These are phyloP conservation scores for Jaapia argillacea DNA, from an alignment of 768 basidiomycete genomes.

Conservation along the genomic window DNA sequence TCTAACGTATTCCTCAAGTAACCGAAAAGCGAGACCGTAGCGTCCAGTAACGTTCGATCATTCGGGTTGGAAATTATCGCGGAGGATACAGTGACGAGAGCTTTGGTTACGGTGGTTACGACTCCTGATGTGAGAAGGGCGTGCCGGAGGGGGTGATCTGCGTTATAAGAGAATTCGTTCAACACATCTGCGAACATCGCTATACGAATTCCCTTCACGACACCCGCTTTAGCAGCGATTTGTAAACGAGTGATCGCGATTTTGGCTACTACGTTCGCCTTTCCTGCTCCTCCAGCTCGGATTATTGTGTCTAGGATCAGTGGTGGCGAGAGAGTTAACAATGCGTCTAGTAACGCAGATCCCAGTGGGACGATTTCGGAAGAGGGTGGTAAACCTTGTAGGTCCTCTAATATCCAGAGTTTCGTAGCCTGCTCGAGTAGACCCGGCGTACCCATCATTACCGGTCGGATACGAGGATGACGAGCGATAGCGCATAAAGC, in stretches of 20 bases:
- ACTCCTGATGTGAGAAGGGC: constrained; percentile 21
- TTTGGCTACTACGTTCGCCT: constrained; percentile 18
- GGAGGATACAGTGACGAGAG: constrained; percentile 18
- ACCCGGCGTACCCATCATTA: constrained; percentile 21
- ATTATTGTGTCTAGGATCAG: constrained; percentile 20
- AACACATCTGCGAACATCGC: constrained; percentile 22
- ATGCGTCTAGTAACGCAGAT: constrained; percentile 21
- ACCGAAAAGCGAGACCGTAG: constrained; percentile 19
- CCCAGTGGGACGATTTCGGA: constrained; percentile 16
- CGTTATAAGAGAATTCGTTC: constrained; percentile 18
- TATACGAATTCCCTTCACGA: constrained; percentile 10
- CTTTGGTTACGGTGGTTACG: constrained; percentile 20
- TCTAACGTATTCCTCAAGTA: constrained; percentile 25
- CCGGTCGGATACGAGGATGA: constrained; percentile 17
- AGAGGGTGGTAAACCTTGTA: constrained; percentile 10
- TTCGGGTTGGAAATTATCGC: constrained; percentile 11
- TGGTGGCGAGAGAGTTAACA: constrained; percentile 14
- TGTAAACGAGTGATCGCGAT: constrained; percentile 19
- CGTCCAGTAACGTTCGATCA: constrained; percentile 13
- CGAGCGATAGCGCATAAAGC: constrained; percentile 17
- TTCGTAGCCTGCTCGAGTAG: constrained; percentile 24
- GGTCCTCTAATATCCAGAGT: constrained; percentile 25
- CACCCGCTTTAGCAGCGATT: constrained; percentile 12
- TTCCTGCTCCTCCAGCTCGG: constrained; percentile 16
- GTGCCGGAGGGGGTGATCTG: constrained; percentile 21